Evolutionary conservation across 2,329 filamentous ascomycete genomes (phyloP).

Genomic region (Scleromitrula shiraiana): DNA sequence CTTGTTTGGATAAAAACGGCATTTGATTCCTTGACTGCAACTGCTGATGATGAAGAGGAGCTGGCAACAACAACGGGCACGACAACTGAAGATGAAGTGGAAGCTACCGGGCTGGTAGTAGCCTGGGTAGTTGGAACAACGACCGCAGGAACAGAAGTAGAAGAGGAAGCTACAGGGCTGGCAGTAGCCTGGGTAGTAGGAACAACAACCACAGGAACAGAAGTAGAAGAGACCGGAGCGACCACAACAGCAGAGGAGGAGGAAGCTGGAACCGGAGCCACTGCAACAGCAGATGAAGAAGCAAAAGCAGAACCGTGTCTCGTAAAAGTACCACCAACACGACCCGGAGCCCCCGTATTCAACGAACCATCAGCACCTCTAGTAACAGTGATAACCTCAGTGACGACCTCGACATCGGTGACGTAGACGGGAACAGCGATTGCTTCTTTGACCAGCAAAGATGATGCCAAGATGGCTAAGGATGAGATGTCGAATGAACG

Average conservation of each 20-base stretch:
- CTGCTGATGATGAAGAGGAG: conserved; percentile 4
- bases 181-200: background rate
- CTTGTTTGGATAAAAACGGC: conserved; percentile 8
- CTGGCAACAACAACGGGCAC: background rate
- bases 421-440: conserved; percentile 18
- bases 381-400: conserved; percentile 21
- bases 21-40: background rate
- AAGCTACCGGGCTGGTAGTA: background rate
- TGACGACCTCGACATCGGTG: conserved; percentile 19
- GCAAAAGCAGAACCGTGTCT: conserved; percentile 7
- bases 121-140: background rate
- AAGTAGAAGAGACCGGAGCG: background rate
- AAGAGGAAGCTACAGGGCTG: background rate
- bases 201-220: background rate
- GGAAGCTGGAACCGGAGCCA: background rate
- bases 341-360: conserved; percentile 15
- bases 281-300: conserved; percentile 9
- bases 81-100: background rate
- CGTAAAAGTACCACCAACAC: conserved; percentile 17
- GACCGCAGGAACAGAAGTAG: background rate
- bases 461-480: conserved; percentile 23
- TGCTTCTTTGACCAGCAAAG: conserved; percentile 27
- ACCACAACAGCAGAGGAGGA: background rate
- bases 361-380: conserved; percentile 16
- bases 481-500: conserved; percentile 21